These are phyloP conservation scores for Septoria linicola DNA, from an alignment of 2,329 filamentous ascomycete genomes.

Conservation along the genomic window DNA sequence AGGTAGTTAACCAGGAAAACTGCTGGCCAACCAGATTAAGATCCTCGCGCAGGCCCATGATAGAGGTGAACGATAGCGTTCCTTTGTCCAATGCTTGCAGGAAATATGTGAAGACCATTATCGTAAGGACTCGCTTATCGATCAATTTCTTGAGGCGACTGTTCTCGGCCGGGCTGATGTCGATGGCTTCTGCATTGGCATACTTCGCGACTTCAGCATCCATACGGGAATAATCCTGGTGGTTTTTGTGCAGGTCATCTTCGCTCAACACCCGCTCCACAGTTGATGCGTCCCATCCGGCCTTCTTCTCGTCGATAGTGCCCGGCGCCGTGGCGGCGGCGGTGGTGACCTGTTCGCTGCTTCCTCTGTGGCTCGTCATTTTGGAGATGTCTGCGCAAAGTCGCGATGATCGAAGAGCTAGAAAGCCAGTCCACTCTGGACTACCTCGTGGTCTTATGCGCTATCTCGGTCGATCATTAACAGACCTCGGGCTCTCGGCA, in stretches of 20 bases:
- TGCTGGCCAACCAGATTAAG: conserved; percentile 48
- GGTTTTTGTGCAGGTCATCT: conserved; percentile 50
- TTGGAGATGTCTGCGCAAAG: neutral
- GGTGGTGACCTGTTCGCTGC: conserved; percentile 14
- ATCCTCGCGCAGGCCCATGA: conserved; percentile 58
- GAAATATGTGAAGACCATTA: conserved; percentile 75
- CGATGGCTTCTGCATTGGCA: conserved; percentile 55
- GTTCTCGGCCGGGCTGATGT: conserved; percentile 61
- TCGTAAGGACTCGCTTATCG: conserved; percentile 63
- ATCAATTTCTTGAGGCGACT: conserved; percentile 63
- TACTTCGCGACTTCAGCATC: conserved; percentile 72
- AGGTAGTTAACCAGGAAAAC: conserved; percentile 71
- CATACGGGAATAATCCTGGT: conserved; percentile 59
- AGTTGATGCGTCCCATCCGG: conserved; percentile 32
- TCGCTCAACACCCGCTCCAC: conserved; percentile 52
- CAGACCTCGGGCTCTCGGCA: neutral
- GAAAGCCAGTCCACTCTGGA: neutral
- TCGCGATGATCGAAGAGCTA: neutral
- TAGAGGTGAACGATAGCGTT: conserved; percentile 61
- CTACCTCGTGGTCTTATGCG: conserved; percentile 13
- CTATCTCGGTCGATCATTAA: conserved; percentile 16
- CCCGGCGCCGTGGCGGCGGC: conserved; percentile 6
- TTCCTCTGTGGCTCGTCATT: conserved; percentile 12
- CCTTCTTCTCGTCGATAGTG: conserved; percentile 11
- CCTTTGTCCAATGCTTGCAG: conserved; percentile 69